Base-by-base conservation (phyloP, 805 yeast species). In the Ogataea salicorniae region DNA sequence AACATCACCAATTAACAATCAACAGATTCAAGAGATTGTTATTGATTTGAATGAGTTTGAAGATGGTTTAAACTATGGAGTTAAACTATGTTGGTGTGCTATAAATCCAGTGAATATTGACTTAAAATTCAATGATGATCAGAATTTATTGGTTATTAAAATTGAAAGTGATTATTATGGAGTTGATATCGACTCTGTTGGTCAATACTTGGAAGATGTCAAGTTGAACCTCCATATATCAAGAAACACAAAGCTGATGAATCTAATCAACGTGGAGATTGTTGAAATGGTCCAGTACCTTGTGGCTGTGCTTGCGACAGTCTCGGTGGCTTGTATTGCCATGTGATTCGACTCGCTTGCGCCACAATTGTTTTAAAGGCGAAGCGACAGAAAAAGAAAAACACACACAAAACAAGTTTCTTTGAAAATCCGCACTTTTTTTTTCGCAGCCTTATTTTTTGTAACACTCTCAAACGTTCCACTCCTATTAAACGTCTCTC, bases 21-120 rank as follows among this genome's bases (percentile, higher is more conserved):
- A 22, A 23, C 55, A 57, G 44, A n/a, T 29, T 3, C 29, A 33
- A 43, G 31, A 37, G 1, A 31, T 54, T 5, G 42, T 39, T 37
- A 33, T 51, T 37, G 46, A 51, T 7, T 17, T 34, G 6, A 43
- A 46, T n/a, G 26, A 22, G 9, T 18, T 49, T 23, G 20, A 16
- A 4, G 15, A 35, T 2, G n/a, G 9, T 20, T 5, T 34, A 8
- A 20, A 41, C 5, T 49, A 50, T 41, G 37, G 39, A 17, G 39
- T 52, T 20, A 54, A 52, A 38, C 49, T 59, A 5, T 55, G 62
- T 46, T 62, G 66, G 66, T 40, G 56, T 34, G 64, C 67, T 2
- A 52, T 60, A 3, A 51, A 57, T 37, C 67, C 67, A 8, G 44
- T 61, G 34, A 44, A 40, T 40, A 46, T 60, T 5, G 9, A 26